Evolutionary conservation across 345 rosid genomes (phyloP), one percentile per base, ranked within the genome.

Genomic region (Syzygium aromaticum): DNA sequence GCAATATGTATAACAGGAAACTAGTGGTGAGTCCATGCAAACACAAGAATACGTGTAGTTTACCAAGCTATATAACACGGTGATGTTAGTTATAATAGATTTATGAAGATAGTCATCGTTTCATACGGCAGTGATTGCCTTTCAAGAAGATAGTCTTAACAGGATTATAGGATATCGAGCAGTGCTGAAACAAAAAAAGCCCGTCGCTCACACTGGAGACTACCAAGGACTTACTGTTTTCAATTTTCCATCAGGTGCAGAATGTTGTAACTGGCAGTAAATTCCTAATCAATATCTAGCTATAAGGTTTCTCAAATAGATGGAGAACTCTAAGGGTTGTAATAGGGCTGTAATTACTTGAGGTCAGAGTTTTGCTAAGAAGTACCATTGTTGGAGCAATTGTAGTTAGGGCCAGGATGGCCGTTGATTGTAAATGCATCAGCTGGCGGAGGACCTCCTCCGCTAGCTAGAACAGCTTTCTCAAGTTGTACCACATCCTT

Each of bases 331-430:
- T 33, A 30, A 67, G 46, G 78, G 13, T 64, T 43, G 33, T 64
- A 64, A 30, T 30, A 67, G 46, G 78, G 13, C 14, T 22, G 33
- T 64, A 64, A 30, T 30, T 64, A 64, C 51, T 19, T 22, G 38
- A 30, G 33, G 85, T 16, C 38, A 51, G 33, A 53, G 77, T 54
- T 30, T 51, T 51, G 63, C 77, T 11, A 51, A 23, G 61, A 19
- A 27, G 85, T 93, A 95, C 99, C 99, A 49, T 92, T 90, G 67
- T 78, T 87, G 86, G 99, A 95, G 90, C 98, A 95, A 51, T 94
- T 92, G 88, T 95, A 96, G 92, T 95, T 94, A 86, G 99, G 98
- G 53, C 99, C 99, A 30, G 98, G 98, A 52, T 93, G 99, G 85
- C 98, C 98, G 49, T 96, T 96, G 52, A 96, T 94, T 11, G 95